A percentile compares a stretch with the other conserved stretches of the same genome.
Evolutionary conservation across 129 eudicot species (phyloP).

Genomic region (Tanacetum coccineum): DNA sequence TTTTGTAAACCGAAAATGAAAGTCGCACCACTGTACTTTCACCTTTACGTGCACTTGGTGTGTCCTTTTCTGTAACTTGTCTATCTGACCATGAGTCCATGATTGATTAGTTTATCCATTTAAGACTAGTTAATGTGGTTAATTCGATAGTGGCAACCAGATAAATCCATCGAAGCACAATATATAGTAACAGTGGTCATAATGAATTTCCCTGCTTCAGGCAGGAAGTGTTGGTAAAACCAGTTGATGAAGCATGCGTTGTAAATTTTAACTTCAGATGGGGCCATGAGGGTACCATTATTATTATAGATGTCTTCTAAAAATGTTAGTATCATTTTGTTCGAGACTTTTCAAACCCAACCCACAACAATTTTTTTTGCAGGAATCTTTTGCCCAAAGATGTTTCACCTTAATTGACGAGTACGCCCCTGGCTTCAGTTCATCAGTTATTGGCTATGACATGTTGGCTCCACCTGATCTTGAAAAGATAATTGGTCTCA

Average conservation of each 20-base stretch:
- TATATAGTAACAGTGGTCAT: background rate
- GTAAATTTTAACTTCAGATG: background rate
- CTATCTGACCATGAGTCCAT: background rate
- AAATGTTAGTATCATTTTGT: conserved; percentile 2
- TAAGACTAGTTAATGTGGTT: background rate
- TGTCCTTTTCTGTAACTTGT: background rate
- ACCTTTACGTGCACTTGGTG: background rate
- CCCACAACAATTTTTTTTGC: conserved; percentile 6
- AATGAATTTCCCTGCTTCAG: background rate
- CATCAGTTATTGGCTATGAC: conserved; percentile 90
- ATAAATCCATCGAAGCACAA: background rate
- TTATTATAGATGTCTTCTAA: conserved; percentile 6
- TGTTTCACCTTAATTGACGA: conserved; percentile 83
- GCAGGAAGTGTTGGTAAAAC: background rate
- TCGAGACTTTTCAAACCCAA: background rate
- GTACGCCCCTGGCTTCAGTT: conserved; percentile 96
- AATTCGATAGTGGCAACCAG: background rate
- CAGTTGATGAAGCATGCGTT: background rate
- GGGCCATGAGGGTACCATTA: conserved; percentile 1
- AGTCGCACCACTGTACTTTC: too few relatives aligned
- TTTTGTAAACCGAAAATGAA: background rate
- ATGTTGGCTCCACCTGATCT: conserved; percentile 99
- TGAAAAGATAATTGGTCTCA: conserved; percentile 86
- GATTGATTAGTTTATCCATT: background rate
- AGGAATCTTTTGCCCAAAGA: conserved; percentile 84